These are phyloP conservation scores for Tephrocybe sp. DNA, from an alignment of 768 basidiomycete species.

Conservation along the genomic window DNA sequence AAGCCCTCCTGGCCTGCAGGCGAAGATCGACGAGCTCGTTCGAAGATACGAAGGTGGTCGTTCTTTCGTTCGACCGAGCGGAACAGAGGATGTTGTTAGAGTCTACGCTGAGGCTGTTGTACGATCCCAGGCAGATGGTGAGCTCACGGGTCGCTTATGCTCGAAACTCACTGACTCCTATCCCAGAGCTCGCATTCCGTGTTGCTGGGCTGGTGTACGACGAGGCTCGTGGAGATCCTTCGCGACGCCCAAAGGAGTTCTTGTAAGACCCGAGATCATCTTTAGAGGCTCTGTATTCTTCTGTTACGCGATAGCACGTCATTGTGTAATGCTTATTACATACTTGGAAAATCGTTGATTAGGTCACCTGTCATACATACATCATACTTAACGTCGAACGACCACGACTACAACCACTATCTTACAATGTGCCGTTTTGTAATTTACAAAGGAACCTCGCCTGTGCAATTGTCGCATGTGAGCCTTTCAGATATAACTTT, in stretches of 20 bases:
- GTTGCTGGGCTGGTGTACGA: conserved; percentile 88
- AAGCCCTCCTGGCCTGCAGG: conserved; percentile 78
- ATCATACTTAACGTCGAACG: neutral
- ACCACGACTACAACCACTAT: neutral
- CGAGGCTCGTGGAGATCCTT: conserved; percentile 76
- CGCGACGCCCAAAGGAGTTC: conserved; percentile 77
- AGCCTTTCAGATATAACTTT: conserved; percentile 19
- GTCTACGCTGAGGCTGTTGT: conserved; percentile 93
- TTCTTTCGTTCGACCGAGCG: conserved; percentile 93
- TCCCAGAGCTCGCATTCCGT: conserved; percentile 77
- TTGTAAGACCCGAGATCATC: conserved; percentile 34
- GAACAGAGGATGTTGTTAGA: conserved; percentile 96
- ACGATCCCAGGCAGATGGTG: conserved; percentile 80
- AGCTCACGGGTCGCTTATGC: neutral
- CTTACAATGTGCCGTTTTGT: conserved; percentile 80
- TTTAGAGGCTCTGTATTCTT: neutral
- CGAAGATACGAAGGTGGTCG: conserved; percentile 80
- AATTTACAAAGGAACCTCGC: conserved; percentile 93
- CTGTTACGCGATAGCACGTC: conserved; percentile 36
- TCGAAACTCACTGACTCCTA: neutral
- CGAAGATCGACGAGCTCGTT: conserved; percentile 78
- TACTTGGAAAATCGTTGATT: neutral
- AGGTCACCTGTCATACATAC: neutral
- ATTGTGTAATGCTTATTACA: conserved; percentile 10
- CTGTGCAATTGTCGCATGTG: conserved; percentile 88